Base-by-base conservation (phyloP, 768 basidiomycete genomes). In the Daedaleopsis sinensis region DNA sequence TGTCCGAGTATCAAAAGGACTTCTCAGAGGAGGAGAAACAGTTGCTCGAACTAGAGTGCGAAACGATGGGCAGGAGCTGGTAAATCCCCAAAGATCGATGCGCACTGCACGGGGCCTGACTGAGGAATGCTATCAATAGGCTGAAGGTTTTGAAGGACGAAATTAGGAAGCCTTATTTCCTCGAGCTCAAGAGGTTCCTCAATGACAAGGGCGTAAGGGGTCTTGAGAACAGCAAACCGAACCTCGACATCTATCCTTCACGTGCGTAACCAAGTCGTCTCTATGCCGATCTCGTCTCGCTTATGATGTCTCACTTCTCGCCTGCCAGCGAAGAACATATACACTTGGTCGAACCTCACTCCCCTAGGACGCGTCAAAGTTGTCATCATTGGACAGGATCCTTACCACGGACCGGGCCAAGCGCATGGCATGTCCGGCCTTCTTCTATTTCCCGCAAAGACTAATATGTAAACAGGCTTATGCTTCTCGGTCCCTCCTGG, bases 301-400 rank as follows among this genome's bases (percentile, higher is more conserved):
- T 13, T 27, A 19, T 16, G 50, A 27, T 23, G 15, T 1, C 0
- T 4, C 15, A 3, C 1, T 27, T 21, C 24, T 37, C 11, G 35
- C 12, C 9, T 1, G 23, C 9, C 46, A 89, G 95, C 94, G 15
- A 79, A 81, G 64, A 85, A 96, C 69, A 91, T 97, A 57, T 97
- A 97, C 72, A 82, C 93, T 13, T 98, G 95, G 95, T 92, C 93
- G 3, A 83, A 89, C 73, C 68, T 71, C 58, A 95, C 93, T 32
- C 93, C 93, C 3, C 77, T 97, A 16, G 89, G 91, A 13, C 85
- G 87, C 63, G 86, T 98, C 63, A 88, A 86, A 71, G 90, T 94
- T 27, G 93, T 97, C 52, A 93, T 97, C 60, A 82, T 98, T 56
- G 90, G 91, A 9, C 93, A 94, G 75, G 94, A 95, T 78, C 93